phyloP scores from a whole-genome alignment of 305 asterid genomes.

The Fraxinus baroniana region DNA sequence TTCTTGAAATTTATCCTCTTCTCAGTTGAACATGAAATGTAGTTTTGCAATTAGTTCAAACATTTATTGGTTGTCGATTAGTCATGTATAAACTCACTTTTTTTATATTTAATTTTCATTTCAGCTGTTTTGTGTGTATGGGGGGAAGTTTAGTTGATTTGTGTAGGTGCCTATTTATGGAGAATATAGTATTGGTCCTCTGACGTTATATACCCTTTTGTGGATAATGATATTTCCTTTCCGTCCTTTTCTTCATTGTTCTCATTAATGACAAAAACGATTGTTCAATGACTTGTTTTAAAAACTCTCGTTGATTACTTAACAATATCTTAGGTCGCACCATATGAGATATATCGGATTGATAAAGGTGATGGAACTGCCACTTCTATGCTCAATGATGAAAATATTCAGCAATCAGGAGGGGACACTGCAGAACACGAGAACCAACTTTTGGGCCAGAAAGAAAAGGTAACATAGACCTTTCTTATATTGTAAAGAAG shows the following conservation, averaged over 20 bases:
- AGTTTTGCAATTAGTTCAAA: not conserved
- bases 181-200: not conserved
- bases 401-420: slow-evolving; percentile 38
- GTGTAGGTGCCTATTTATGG: not conserved
- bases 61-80: not conserved
- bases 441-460: slow-evolving; percentile 36
- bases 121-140: not conserved
- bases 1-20: not conserved
- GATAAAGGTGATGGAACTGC: slow-evolving; percentile 58
- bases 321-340: slow-evolving; percentile 56
- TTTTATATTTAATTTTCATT: not conserved
- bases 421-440: slow-evolving; percentile 45
- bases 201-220: not conserved
- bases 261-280: not conserved
- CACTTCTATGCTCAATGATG: slow-evolving; percentile 31
- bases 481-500: slow-evolving; percentile 10
- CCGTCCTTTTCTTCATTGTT: not conserved
- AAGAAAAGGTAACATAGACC: slow-evolving; percentile 41
- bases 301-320: slow-evolving; percentile 17
- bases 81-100: not conserved
- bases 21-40: not conserved
- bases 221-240: not conserved
- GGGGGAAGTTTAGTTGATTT: not conserved
- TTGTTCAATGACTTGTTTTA: not conserved
- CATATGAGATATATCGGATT: slow-evolving; percentile 63